Percentiles rank a stretch among this genome's conserved stretches.
phyloP scores from a whole-genome alignment of 148 eudicot genomes.

The Nepenthes gracilis region DNA sequence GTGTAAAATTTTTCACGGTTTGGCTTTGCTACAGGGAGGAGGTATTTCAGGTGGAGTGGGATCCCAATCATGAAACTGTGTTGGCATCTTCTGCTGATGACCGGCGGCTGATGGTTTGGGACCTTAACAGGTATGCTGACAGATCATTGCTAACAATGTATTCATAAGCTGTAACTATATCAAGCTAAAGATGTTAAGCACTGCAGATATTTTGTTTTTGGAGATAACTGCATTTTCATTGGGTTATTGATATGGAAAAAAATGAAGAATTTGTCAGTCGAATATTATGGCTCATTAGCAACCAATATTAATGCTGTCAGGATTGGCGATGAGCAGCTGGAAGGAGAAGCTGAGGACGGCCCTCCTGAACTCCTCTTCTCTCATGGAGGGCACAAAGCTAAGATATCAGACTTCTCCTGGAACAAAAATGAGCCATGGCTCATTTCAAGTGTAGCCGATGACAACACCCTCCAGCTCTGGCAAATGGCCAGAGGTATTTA shows the following conservation, averaged over 20 bases:
- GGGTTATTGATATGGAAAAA: too few relatives aligned
- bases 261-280: neutral
- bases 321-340: slow-evolving; percentile 92
- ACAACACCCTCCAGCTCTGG: slow-evolving; percentile 83
- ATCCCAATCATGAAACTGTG: slow-evolving; percentile 91
- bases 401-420: slow-evolving; percentile 98
- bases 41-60: slow-evolving; percentile 98
- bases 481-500: slow-evolving; percentile 80
- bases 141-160: neutral
- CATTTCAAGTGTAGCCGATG: slow-evolving; percentile 85
- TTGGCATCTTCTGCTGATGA: slow-evolving; percentile 89
- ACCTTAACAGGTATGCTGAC: slow-evolving; percentile 66
- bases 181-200: too few relatives aligned
- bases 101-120: slow-evolving; percentile 98
- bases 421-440: slow-evolving; percentile 84
- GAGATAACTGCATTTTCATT: too few relatives aligned
- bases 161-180: neutral
- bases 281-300: neutral
- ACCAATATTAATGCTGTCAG: slow-evolving; percentile 21
- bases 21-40: slow-evolving; percentile 50
- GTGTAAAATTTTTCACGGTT: neutral
- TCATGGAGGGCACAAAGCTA: slow-evolving; percentile 93
- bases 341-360: slow-evolving; percentile 97
- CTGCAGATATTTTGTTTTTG: too few relatives aligned
- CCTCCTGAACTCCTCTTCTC: slow-evolving; percentile 95